Evolutionary conservation across 2,329 filamentous ascomycete genomes (phyloP).

Genomic region (Verticillium isaacii): DNA sequence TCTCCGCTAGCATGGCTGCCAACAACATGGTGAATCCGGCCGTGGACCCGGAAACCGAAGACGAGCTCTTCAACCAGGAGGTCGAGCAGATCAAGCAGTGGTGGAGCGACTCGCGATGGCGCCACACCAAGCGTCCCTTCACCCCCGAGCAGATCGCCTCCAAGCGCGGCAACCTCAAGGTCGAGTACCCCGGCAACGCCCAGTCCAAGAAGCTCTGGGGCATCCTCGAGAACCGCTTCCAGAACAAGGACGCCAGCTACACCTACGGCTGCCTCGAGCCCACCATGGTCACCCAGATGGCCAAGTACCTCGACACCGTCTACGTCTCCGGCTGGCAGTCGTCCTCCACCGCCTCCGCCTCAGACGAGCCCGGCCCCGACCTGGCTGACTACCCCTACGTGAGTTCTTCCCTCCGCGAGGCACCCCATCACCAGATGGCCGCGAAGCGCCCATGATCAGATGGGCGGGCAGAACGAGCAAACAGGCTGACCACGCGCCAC

Average conservation of each 20-base stretch:
- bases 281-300: slow-evolving; percentile 99
- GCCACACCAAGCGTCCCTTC: slow-evolving; percentile 86
- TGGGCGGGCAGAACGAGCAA: no score
- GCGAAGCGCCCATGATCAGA: no score
- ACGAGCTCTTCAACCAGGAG: slow-evolving; percentile 71
- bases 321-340: slow-evolving; percentile 99
- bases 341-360: slow-evolving; percentile 89
- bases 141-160: slow-evolving; percentile 95
- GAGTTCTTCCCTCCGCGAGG: slow-evolving; percentile 23
- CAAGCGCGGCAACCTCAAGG: slow-evolving; percentile 86
- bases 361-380: slow-evolving; percentile 95
- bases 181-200: slow-evolving; percentile 85
- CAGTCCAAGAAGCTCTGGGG: slow-evolving; percentile 94
- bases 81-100: slow-evolving; percentile 86
- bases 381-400: slow-evolving; percentile 95
- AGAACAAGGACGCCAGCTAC: slow-evolving; percentile 83
- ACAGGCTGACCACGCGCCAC: not conserved
- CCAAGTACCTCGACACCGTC: slow-evolving; percentile 96
- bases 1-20: slow-evolving; percentile 42
- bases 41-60: slow-evolving; percentile 52
- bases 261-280: slow-evolving; percentile 97
- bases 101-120: slow-evolving; percentile 92
- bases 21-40: slow-evolving; percentile 58
- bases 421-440: no score
- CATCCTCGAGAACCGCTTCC: slow-evolving; percentile 79